phyloP scores from a whole-genome alignment of 129 eudicot genomes.

The Flaveria ramosissima region DNA sequence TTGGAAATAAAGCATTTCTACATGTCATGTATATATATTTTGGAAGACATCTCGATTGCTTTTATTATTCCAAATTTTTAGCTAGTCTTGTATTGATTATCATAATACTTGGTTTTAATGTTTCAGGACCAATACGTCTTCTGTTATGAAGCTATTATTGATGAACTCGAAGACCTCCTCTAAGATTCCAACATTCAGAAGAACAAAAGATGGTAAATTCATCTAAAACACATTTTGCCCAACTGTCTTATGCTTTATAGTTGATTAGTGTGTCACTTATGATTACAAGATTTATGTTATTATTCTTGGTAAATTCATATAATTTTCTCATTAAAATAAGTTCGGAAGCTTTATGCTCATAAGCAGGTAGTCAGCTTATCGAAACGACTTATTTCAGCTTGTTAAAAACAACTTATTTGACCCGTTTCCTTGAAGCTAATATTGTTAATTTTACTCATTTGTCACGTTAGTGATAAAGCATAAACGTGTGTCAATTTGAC shows the following conservation, averaged over 20 bases:
- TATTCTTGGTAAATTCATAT: too few species aligned
- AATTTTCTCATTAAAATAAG: background rate
- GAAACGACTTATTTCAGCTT: background rate
- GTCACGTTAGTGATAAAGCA: background rate
- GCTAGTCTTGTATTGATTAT: background rate
- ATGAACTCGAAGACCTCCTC: conserved; percentile 74
- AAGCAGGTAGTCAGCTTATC: background rate
- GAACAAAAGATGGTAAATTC: conserved; percentile 38
- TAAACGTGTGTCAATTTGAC: too few species aligned
- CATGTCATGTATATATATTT: background rate
- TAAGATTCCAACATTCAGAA: conserved; percentile 36
- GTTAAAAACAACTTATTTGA: too few species aligned
- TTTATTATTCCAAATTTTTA: background rate
- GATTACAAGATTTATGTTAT: background rate
- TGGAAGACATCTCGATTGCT: background rate
- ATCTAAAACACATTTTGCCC: background rate
- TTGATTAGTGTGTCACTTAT: background rate
- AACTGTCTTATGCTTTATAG: background rate
- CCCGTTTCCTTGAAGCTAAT: background rate
- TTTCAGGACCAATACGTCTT: conserved; percentile 75
- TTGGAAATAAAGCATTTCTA: background rate
- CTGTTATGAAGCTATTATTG: conserved; percentile 73
- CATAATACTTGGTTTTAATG: background rate
- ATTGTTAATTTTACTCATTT: background rate
- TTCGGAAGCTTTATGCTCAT: background rate